Evolutionary conservation across 2,329 filamentous ascomycete genomes (phyloP).

Genomic region (Chaetomiaceae sp.): DNA sequence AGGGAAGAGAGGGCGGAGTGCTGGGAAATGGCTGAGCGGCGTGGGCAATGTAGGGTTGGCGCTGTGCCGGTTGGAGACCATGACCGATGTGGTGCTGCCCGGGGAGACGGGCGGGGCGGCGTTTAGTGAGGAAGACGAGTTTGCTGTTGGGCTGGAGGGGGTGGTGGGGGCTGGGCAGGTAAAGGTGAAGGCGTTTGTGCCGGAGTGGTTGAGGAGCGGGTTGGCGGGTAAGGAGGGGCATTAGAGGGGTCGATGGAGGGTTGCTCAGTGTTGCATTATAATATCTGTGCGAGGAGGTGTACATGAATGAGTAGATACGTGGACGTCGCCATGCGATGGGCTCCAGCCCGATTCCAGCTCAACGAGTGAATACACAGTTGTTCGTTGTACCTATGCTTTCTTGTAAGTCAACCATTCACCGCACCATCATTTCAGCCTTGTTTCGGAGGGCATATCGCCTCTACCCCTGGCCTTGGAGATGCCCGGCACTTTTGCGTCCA

Average conservation of each 20-base stretch:
- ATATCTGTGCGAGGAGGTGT: neutral
- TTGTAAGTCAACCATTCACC: no score
- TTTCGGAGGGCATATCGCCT: no score
- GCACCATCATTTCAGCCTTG: no score
- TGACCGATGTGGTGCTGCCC: slow-evolving; percentile 75
- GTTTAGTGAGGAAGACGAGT: slow-evolving; percentile 56
- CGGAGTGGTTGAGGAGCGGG: slow-evolving; percentile 61
- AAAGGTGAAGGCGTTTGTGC: slow-evolving; percentile 76
- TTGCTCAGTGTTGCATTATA: neutral
- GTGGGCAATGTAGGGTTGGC: slow-evolving; percentile 84
- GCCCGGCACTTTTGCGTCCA: no score
- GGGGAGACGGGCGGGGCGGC: slow-evolving; percentile 62
- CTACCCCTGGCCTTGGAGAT: no score
- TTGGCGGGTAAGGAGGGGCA: slow-evolving; percentile 11
- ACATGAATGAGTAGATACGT: no score
- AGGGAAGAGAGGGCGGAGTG: slow-evolving; percentile 60
- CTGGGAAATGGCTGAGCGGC: slow-evolving; percentile 75
- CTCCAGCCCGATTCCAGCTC: no score
- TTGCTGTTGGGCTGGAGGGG: slow-evolving; percentile 43
- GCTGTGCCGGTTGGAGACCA: slow-evolving; percentile 81
- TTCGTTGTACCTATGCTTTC: no score
- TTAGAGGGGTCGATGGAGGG: neutral
- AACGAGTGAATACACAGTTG: no score
- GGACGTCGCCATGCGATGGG: no score
- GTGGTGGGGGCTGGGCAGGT: slow-evolving; percentile 39